Base-by-base conservation (phyloP, 495 filamentous ascomycete species). In the Aspergillus campestris region DNA sequence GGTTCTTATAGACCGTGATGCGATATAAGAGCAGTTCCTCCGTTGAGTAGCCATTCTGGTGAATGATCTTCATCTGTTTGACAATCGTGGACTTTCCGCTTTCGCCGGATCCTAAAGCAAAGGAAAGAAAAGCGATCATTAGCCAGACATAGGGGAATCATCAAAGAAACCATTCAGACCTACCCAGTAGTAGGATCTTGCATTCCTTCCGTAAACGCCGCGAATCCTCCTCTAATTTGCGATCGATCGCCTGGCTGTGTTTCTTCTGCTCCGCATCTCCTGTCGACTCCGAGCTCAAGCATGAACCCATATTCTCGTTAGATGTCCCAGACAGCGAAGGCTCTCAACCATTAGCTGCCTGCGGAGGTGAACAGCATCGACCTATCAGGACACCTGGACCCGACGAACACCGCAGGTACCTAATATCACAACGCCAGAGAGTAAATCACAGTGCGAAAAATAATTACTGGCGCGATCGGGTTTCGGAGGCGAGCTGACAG, bases 1-100 rank as follows among this genome's bases (percentile, higher is more conserved):
- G 74, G 63, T 98, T 98, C 71, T 97, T 97, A 74, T 94, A 98
- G 34, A 98, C 87, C 28, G 91, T 96, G 40, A 94, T 78, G 34
- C 92, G 86, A 67, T 98, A 97, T 55, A 94, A 78, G 39, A 82
- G 83, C 41, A 96, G 77, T 61, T 98, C 92, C 52, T 96, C 89
- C 48, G 83, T 76, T 3, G 86, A 85, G 64, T 97, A 98, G 46
- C 92, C 92, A 67, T 94, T 94, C 57, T 96, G 86, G 58, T 97
- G 92, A 53, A 97, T 97, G 58, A 98, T 97, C 69, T 98, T 98
- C 92, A 97, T 98, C 74, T 97, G 92, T 65, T 97, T 97, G 50
- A 98, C 92, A 52, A 97, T 96, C 4, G 92, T 98, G 39, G 92
- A 96, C 67, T 98, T 98, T 40, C 92, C 92, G 67, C 90, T 96